Base-by-base conservation (phyloP, 1,284 basidiomycete species). In the Ceratobasidium sp. region DNA sequence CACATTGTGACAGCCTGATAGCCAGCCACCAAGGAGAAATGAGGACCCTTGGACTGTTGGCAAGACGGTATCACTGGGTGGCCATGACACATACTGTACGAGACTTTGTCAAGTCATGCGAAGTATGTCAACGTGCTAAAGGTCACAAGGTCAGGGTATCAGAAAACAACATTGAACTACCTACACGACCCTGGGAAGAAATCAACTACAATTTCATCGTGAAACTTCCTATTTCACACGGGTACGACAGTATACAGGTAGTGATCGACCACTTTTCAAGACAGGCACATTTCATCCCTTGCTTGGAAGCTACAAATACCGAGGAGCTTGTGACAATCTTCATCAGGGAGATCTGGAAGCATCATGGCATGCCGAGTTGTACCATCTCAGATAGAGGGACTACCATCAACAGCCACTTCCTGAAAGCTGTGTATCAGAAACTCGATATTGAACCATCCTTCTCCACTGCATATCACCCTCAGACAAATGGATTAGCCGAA, bases 261-360 rank as follows among this genome's bases (percentile, higher is more conserved):
- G 72, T 78, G 0, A 72, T 78, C 1, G 76, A 78, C 67, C 43
- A 76, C 1, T 71, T 79, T 13, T 77, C 75, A 18, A 78, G 77
- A 61, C 71, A 63, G 43, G 72, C 73, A 0, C 61, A 76, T 32
- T 75, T 79, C 63, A 74, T 77, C 13, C 74, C 77, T 0, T 75
- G 77, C 11, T 52, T 47, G 2, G 76, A 75, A 21, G 66, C 52
- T 14, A 67, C 58, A 6, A 76, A 73, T n/a, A 46, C 73, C 0
- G 6, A 30, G 9, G 62, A 75, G 1, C 50, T 76, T 0, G 73
- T 74, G 0, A 11, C 62, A n/a, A 57, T 75, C 0, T 70, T 77
- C 28, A n/a, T 74, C 6, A 26, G 28, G 13, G 47, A 77, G 21
- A 72, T 78, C 43, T 76, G 74, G 58, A 55, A 49, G 44, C 32